Evolutionary conservation across 2,329 filamentous ascomycete genomes (phyloP).

Genomic region (Moelleriella libera): DNA sequence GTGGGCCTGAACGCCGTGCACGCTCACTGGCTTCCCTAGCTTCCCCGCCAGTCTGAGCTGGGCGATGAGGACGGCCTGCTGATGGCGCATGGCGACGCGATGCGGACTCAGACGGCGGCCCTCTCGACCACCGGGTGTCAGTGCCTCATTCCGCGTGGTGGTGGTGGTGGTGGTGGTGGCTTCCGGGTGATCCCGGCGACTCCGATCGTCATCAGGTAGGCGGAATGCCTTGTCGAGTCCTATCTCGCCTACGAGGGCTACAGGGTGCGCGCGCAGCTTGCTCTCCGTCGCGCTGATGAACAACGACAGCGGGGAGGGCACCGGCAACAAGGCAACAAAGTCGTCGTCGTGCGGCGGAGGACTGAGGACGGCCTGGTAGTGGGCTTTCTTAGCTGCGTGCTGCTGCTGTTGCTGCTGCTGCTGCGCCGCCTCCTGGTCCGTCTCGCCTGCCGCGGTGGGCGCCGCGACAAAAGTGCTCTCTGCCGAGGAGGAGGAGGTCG

Average conservation of each 20-base stretch:
- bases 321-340: constrained; percentile 38
- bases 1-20: constrained; percentile 66
- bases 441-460: no score
- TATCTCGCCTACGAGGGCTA: constrained; percentile 62
- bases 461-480: constrained; percentile 4
- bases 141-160: constrained; percentile 12
- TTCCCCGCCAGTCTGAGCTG: constrained; percentile 62
- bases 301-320: constrained; percentile 42
- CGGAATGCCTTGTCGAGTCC: constrained; percentile 68
- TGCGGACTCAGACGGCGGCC: constrained; percentile 54
- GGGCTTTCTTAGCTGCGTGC: constrained; percentile 28
- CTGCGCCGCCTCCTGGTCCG: no score
- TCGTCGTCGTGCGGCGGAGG: constrained; percentile 27
- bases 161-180: constrained; percentile 4
- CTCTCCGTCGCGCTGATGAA: constrained; percentile 41
- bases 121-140: constrained; percentile 59
- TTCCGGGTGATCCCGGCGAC: constrained; percentile 8
- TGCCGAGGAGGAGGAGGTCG: constrained; percentile 18
- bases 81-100: constrained; percentile 54
- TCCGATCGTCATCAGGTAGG: constrained; percentile 46
- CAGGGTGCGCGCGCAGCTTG: constrained; percentile 41
- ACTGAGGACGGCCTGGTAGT: constrained; percentile 56
- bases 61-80: constrained; percentile 48
- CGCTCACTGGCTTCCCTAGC: constrained; percentile 48
- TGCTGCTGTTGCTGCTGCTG: no score